phyloP scores from a whole-genome alignment of 805 yeast species.

The Starmerella khaoyaiensis region DNA sequence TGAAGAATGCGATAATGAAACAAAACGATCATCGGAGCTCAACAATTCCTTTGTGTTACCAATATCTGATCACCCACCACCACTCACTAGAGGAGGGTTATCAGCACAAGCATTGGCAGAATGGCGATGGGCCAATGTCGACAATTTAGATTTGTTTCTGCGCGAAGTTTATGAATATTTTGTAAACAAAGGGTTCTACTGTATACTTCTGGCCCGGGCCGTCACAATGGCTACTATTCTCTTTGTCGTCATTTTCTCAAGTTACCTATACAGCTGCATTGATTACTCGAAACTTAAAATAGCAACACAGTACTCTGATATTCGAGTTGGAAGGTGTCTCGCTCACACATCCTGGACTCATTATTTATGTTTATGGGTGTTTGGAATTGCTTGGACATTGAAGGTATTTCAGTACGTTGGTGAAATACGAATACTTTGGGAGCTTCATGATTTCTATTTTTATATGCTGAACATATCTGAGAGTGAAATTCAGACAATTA shows the following conservation, averaged over 20 bases:
- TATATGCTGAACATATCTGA: slow-evolving; percentile 60
- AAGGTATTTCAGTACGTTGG: slow-evolving; percentile 35
- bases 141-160: slow-evolving; percentile 76
- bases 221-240: slow-evolving; percentile 62
- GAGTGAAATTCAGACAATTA: slow-evolving; percentile 78
- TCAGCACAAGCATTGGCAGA: slow-evolving; percentile 65
- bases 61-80: background rate
- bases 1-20: slow-evolving; percentile 2
- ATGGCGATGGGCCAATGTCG: slow-evolving; percentile 95
- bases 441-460: slow-evolving; percentile 63
- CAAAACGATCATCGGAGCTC: background rate
- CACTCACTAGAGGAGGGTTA: slow-evolving; percentile 21
- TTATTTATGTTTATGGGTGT: slow-evolving; percentile 50
- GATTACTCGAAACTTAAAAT: slow-evolving; percentile 40
- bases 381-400: slow-evolving; percentile 35
- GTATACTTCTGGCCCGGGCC: slow-evolving; percentile 54
- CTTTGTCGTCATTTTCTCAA: slow-evolving; percentile 67
- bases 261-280: slow-evolving; percentile 71
- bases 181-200: slow-evolving; percentile 68
- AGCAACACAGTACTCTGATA: slow-evolving; percentile 28
- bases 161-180: slow-evolving; percentile 74
- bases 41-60: background rate
- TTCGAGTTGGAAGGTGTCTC: slow-evolving; percentile 38
- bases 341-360: slow-evolving; percentile 36
- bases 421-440: slow-evolving; percentile 55